Base-by-base conservation (phyloP, 2,329 filamentous ascomycete genomes). In the Aspergillus persii region DNA sequence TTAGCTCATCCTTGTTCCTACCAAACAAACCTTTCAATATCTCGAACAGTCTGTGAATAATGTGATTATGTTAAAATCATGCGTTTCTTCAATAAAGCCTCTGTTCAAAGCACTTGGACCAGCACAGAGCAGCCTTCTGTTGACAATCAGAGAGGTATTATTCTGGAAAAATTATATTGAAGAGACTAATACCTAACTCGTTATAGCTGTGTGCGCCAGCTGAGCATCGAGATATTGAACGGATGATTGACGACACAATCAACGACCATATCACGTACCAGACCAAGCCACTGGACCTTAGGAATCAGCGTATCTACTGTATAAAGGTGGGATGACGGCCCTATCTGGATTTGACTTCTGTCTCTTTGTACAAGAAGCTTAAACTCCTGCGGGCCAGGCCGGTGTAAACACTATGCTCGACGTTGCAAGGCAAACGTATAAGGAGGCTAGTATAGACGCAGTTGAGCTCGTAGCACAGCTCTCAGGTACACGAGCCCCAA, bases 221-320 rank as follows among this genome's bases (percentile, higher is more conserved):
- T 15, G 84, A 86, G 15, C 83, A 89, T 4, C 77, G 79, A 18
- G 80, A 82, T 0, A 83, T 94, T 3, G 79, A 88, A 49, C 77
- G 83, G 2, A 76, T 89, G 1, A 92, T 99, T 54, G 78, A 84
- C 49, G 77, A 81, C 12, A 85, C 85, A 0, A 88, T 99, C 65
- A 95, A 98, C 63, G 84, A 90, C 8, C 90, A 96, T 70, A 90
- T 92, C 0, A 84, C 83, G 0, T 96, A 90, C 66, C 89, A 91
- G 59, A 90, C 84, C 50, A 86, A 88, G 26, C 89, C 95, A 0
- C 81, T 98, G 4, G 94, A 97, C 62, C 80, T 96, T 58, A 85
- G 93, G 12, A 96, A 97, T 61, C 94, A 98, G 71, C 83, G 94
- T 63, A 91, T 89, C 0, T 97, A 96, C 77, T 94, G 94, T 26